These are phyloP conservation scores for Eudorina sp. DNA, from an alignment of 139 green algal species.

Conservation along the genomic window DNA sequence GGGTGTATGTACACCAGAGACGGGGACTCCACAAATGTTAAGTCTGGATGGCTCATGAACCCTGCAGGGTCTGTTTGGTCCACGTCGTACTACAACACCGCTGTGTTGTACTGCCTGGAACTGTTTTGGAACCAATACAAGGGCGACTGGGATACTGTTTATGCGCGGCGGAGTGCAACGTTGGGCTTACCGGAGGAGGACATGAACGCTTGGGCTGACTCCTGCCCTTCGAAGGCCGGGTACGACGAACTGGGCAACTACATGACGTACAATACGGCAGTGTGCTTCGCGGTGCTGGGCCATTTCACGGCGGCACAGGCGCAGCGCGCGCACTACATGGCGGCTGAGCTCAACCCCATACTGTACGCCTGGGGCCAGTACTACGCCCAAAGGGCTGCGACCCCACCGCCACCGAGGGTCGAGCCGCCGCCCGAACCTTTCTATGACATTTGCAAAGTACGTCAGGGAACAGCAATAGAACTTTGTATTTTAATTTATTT, in stretches of 20 bases:
- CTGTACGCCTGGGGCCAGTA: conserved; percentile 44
- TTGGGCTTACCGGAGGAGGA: background rate
- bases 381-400: background rate
- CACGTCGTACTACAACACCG: background rate
- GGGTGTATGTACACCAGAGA: too few species aligned
- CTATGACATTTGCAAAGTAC: conserved; percentile 17
- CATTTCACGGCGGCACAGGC: conserved; percentile 22
- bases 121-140: conserved; percentile 25
- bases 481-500: too few species aligned
- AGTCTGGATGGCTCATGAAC: too few species aligned
- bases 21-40: too few species aligned
- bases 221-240: background rate
- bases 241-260: conserved; percentile 48
- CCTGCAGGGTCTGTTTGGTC: background rate
- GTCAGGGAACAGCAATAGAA: too few species aligned
- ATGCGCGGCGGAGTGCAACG: background rate
- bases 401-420: background rate
- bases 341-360: conserved; percentile 25
- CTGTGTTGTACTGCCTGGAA: conserved; percentile 2
- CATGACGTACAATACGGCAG: background rate
- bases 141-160: conserved; percentile 33
- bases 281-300: conserved; percentile 38
- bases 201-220: background rate
- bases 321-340: background rate
- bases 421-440: background rate